These are phyloP conservation scores for Linum lewisii DNA, from an alignment of 345 rosid genomes.

Conservation along the genomic window DNA sequence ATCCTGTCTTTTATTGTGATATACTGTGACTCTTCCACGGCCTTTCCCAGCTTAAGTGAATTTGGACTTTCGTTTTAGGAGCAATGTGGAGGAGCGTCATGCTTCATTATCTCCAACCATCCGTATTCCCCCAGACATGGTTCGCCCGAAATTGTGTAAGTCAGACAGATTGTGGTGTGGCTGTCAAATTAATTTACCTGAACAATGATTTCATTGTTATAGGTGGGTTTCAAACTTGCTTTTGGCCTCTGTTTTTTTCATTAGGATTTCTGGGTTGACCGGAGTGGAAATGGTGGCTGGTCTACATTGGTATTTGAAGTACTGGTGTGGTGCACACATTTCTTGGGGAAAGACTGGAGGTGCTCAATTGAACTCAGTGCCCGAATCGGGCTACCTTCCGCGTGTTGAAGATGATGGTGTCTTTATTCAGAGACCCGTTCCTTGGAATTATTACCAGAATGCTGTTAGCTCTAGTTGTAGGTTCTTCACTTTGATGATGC, in stretches of 20 bases:
- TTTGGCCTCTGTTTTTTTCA: constrained; percentile 11
- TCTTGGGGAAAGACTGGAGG: constrained; percentile 78
- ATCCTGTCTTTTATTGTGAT: not conserved
- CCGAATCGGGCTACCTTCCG: constrained; percentile 41
- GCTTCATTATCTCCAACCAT: constrained; percentile 38
- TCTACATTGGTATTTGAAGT: constrained; percentile 60
- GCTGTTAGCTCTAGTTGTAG: constrained; percentile 74
- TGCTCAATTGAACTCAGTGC: constrained; percentile 33
- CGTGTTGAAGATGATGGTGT: constrained; percentile 36
- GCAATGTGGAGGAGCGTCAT: constrained; percentile 37
- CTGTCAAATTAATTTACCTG: not conserved
- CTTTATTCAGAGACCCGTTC: constrained; percentile 41
- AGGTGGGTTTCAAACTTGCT: not conserved
- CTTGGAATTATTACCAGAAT: constrained; percentile 76
- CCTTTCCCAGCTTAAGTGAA: not conserved
- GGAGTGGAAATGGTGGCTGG: constrained; percentile 58
- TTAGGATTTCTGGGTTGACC: constrained; percentile 51
- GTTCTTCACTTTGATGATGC: constrained; percentile 12
- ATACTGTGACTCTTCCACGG: not conserved
- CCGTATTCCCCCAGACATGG: constrained; percentile 20
- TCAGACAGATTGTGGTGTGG: not conserved
- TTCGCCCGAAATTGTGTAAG: constrained; percentile 40
- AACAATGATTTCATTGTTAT: not conserved
- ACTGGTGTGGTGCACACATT: constrained; percentile 53
- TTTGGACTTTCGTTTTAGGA: constrained; percentile 20